Percentiles rank a stretch among this genome's conserved stretches.
Evolutionary conservation across 352 stramenopile genomes (phyloP).

Genomic region (Globisporangium alternatum): DNA sequence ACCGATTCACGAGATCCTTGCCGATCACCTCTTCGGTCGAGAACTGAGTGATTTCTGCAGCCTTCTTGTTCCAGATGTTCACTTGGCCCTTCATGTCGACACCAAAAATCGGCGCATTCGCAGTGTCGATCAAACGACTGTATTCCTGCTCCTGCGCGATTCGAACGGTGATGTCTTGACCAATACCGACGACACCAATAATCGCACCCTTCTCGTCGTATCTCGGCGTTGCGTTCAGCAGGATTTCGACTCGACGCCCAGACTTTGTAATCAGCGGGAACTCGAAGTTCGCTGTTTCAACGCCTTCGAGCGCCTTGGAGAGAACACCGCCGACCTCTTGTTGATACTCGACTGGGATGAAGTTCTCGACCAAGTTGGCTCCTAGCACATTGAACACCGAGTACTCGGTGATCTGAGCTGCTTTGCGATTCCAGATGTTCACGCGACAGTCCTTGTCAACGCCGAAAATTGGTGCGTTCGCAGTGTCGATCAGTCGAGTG

Average conservation of each 20-base stretch:
- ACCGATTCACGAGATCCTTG: conserved; percentile 45
- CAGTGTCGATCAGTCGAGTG: conserved; percentile 79
- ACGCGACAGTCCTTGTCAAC: conserved; percentile 63
- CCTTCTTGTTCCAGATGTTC: conserved; percentile 88
- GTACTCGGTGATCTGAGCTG: conserved; percentile 77
- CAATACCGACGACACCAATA: conserved; percentile 60
- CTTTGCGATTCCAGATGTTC: conserved; percentile 85
- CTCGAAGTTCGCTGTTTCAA: conserved; percentile 60
- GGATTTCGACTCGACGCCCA: conserved; percentile 42
- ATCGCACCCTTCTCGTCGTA: conserved; percentile 57
- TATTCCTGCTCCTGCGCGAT: conserved; percentile 74
- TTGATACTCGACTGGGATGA: conserved; percentile 65
- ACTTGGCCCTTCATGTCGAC: conserved; percentile 63
- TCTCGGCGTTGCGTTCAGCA: conserved; percentile 50
- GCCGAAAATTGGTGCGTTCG: conserved; percentile 83
- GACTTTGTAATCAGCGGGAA: conserved; percentile 58
- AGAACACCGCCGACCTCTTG: conserved; percentile 50
- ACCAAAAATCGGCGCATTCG: conserved; percentile 58
- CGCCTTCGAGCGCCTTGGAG: conserved; percentile 47
- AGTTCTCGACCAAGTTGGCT: conserved; percentile 68
- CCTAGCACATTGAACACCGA: conserved; percentile 60
- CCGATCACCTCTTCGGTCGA: conserved; percentile 82
- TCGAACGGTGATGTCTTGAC: conserved; percentile 58
- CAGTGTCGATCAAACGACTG: conserved; percentile 51
- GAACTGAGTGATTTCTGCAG: conserved; percentile 84